These are phyloP conservation scores for Aspergillus luchuensis DNA, from an alignment of 2,329 filamentous ascomycete genomes.

Conservation along the genomic window DNA sequence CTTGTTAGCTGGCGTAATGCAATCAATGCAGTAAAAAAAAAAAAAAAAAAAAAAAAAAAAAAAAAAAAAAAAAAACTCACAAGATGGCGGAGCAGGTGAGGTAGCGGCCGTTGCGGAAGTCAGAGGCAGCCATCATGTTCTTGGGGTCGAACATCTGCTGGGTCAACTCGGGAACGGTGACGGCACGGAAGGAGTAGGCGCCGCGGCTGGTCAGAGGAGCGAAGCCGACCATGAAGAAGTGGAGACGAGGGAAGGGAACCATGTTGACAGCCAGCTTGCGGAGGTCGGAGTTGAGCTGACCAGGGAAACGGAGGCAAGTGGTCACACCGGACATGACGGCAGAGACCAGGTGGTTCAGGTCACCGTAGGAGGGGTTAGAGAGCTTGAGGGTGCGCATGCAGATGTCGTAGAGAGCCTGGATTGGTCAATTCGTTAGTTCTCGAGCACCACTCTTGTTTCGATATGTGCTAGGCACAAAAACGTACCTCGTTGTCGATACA, in stretches of 20 bases:
- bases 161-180: slow-evolving; percentile 96
- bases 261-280: slow-evolving; percentile 99
- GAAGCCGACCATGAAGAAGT: slow-evolving; percentile 99
- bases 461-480: neutral
- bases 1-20: neutral
- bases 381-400: slow-evolving; percentile 99
- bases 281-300: slow-evolving; percentile 99
- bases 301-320: slow-evolving; percentile 97
- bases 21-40: slow-evolving; percentile 22
- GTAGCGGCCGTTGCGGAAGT: slow-evolving; percentile 99
- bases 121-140: slow-evolving; percentile 99
- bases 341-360: slow-evolving; percentile 98
- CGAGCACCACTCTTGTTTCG: slow-evolving; percentile 2
- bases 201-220: slow-evolving; percentile 93
- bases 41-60: slow-evolving; percentile 41
- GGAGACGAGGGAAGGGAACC: slow-evolving; percentile 99
- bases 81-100: slow-evolving; percentile 99
- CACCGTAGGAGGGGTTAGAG: slow-evolving; percentile 95
- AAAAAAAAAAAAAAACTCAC: slow-evolving; percentile 46
- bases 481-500: slow-evolving; percentile 97
- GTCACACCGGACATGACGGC: slow-evolving; percentile 99
- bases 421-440: neutral
- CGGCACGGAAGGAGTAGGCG: slow-evolving; percentile 93
- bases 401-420: slow-evolving; percentile 91
- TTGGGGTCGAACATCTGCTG: slow-evolving; percentile 99